Evolutionary conservation across 495 filamentous ascomycete genomes (phyloP), one percentile per base, ranked within the genome.

Genomic region (Lineolata rhizophorae): DNA sequence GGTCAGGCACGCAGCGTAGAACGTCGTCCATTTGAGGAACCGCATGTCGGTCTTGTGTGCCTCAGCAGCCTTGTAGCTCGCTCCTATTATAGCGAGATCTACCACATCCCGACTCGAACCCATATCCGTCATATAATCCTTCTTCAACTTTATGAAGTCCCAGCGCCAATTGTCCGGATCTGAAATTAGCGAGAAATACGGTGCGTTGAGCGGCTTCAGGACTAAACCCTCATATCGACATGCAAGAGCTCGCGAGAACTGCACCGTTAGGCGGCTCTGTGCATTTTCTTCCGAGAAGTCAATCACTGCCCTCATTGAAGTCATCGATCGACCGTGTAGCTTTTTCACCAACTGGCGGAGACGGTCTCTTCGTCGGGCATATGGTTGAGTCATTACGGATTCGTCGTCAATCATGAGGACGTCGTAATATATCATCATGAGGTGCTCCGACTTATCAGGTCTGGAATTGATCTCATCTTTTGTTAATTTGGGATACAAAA

Each of bases 371-470:
- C 82, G 61, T 38, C 67, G 50, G 2, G 61, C 64, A 35, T 81
- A 66, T 6, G 67, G 59, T 27, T 56, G 53, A 13, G 55, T 53
- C 5, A 90, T 46, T 2, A 80, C 56, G 2, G 70, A 61, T 32
- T 74, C 55, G 30, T 77, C 58, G 47, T 92, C 74, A 11, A 79
- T 42, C 26, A 85, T 50, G 9, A 91, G 52, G 4, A 83, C 48
- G 43, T 91, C 82, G 37, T 75, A 90, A 43, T 80, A 77, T 4
- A 87, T 52, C 3, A 91, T 67, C 75, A 85, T 84, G 3, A 91
- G 52, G 40, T 85, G 74, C 35, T 85, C 79, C 49, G 69, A 60
- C 9, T 57, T 55, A 43, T 79, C 66, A 2, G 64, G 61, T 61
- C 65, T 72, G 1, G 76, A 84, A 50, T 8, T 8, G 22, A 8